Conservation (phyloP, 768 basidiomycete species). For the Scleroderma citrinum region DNA sequence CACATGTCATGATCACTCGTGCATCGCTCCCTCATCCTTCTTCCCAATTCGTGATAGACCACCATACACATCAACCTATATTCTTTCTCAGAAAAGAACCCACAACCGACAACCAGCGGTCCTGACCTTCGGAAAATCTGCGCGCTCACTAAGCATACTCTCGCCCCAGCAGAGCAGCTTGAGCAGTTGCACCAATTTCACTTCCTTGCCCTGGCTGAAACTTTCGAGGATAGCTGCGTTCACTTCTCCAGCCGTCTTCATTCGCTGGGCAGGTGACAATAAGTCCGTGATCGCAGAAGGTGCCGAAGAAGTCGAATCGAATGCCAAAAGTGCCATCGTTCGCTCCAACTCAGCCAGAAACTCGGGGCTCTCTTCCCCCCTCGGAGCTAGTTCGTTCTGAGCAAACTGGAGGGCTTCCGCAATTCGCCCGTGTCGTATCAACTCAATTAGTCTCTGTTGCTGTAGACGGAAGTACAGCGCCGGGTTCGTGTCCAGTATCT, state of each 20-base stretch:
- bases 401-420: slow-evolving; percentile 85
- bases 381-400: slow-evolving; percentile 87
- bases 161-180: slow-evolving; percentile 89
- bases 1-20: slow-evolving; percentile 11
- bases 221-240: slow-evolving; percentile 94
- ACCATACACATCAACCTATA: slow-evolving; percentile 28
- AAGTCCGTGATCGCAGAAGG: slow-evolving; percentile 70
- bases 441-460: slow-evolving; percentile 93
- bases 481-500: slow-evolving; percentile 97
- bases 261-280: slow-evolving; percentile 78
- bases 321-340: slow-evolving; percentile 90
- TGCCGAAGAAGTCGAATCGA: slow-evolving; percentile 51
- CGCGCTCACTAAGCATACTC: slow-evolving; percentile 65
- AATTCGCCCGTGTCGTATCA: slow-evolving; percentile 77
- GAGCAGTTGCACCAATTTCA: slow-evolving; percentile 79
- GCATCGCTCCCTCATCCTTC: slow-evolving; percentile 13
- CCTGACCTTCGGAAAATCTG: slow-evolving; percentile 73
- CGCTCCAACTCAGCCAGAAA: slow-evolving; percentile 89
- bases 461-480: slow-evolving; percentile 92
- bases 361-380: slow-evolving; percentile 92
- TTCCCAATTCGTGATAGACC: slow-evolving; percentile 11
- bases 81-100: slow-evolving; percentile 15
- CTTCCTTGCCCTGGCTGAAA: slow-evolving; percentile 87
- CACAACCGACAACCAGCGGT: slow-evolving; percentile 8
- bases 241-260: slow-evolving; percentile 93